Percentiles rank a stretch among this genome's conserved stretches.
Evolutionary conservation across 345 rosid species (phyloP).

Genomic region (Erysimum cheiranthoides): DNA sequence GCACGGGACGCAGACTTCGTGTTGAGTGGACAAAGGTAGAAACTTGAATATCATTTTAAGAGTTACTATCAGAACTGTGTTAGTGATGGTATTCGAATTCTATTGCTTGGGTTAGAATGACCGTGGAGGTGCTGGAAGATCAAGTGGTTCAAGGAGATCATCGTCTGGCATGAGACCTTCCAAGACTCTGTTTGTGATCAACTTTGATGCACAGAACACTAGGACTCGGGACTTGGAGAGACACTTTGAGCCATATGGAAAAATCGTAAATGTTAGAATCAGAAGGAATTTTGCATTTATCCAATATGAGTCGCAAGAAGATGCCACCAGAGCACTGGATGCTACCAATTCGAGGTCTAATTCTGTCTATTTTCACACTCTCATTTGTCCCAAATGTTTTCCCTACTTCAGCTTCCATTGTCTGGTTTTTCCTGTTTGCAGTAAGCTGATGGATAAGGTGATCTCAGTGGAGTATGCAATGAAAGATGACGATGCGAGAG

Average conservation of each 20-base stretch:
- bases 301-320: slow-evolving; percentile 87
- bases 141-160: slow-evolving; percentile 69
- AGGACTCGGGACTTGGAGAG: slow-evolving; percentile 92
- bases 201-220: slow-evolving; percentile 82
- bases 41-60: neutral
- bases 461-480: slow-evolving; percentile 94
- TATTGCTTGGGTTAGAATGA: slow-evolving; percentile 62
- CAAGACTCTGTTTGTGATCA: slow-evolving; percentile 92
- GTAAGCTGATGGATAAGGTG: slow-evolving; percentile 87
- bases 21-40: slow-evolving; percentile 98
- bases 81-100: neutral
- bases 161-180: slow-evolving; percentile 75
- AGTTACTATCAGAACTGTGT: neutral
- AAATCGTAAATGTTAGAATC: slow-evolving; percentile 85
- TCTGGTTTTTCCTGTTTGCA: slow-evolving; percentile 44
- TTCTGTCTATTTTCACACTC: neutral
- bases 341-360: slow-evolving; percentile 77
- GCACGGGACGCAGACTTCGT: slow-evolving; percentile 92
- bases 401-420: neutral
- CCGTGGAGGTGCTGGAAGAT: slow-evolving; percentile 64
- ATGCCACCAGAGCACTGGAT: slow-evolving; percentile 86
- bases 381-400: neutral
- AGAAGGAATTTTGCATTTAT: slow-evolving; percentile 96
- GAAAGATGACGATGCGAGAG: slow-evolving; percentile 86
- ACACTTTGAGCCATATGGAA: slow-evolving; percentile 95